Percentiles rank a stretch among this genome's conserved stretches.
Evolutionary conservation across 176 grass and related monocot genomes (phyloP).

Genomic region (Oryza officinalis): DNA sequence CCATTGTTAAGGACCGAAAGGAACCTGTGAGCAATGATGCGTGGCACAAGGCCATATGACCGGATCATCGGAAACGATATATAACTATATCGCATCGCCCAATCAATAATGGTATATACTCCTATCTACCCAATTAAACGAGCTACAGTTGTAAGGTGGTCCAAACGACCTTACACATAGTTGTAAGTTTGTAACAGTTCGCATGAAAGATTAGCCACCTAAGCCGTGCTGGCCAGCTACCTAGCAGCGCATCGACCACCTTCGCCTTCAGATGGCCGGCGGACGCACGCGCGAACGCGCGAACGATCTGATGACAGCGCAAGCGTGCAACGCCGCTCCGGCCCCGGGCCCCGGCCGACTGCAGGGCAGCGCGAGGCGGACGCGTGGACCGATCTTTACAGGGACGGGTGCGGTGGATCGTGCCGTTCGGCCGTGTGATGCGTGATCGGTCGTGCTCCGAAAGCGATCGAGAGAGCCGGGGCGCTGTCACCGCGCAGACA

Average conservation of each 20-base stretch:
- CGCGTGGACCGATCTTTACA: too few species aligned
- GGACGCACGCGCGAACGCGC: neutral
- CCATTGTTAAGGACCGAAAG: neutral
- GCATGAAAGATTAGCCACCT: neutral
- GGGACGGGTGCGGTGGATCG: too few species aligned
- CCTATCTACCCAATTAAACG: slow-evolving; percentile 16
- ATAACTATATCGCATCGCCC: neutral
- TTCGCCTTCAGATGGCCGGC: neutral
- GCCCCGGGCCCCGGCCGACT: too few species aligned
- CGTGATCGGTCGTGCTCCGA: too few species aligned
- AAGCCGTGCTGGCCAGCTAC: neutral
- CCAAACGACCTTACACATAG: neutral
- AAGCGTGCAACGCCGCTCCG: too few species aligned
- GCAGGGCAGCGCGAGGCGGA: too few species aligned
- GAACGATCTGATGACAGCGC: too few species aligned
- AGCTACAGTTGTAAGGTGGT: slow-evolving; percentile 3
- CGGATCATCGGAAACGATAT: neutral
- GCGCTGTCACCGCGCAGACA: too few species aligned
- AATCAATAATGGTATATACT: slow-evolving; percentile 7
- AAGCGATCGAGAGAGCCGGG: too few species aligned
- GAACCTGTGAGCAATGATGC: neutral
- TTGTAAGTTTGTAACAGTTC: neutral
- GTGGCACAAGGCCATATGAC: neutral
- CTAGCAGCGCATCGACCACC: neutral
- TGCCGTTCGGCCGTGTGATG: too few species aligned